Conservation (phyloP, 352 stramenopile genomes). For the Globisporangium parvum region DNA sequence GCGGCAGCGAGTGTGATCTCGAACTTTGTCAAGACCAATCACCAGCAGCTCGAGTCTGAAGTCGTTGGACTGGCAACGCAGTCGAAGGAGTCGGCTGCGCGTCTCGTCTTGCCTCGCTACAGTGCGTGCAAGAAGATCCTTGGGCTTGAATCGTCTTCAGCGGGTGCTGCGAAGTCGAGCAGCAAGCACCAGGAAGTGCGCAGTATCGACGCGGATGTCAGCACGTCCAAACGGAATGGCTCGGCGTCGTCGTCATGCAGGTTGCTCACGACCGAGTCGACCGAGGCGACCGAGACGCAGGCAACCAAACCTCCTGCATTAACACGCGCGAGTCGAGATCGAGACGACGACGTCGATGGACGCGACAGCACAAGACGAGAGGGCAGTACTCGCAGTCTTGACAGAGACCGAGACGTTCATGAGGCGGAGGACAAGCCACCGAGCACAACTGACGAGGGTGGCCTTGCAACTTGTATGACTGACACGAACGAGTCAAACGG, state of each 20-base stretch:
- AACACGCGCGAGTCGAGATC: not conserved
- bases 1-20: slow-evolving; percentile 26
- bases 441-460: too few species aligned
- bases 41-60: slow-evolving; percentile 31
- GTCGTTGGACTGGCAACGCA: slow-evolving; percentile 27
- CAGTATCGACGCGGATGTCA: not conserved
- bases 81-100: slow-evolving; percentile 31
- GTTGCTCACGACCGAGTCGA: not conserved
- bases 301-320: not conserved
- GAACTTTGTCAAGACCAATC: slow-evolving; percentile 34
- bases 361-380: not conserved
- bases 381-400: too few species aligned
- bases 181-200: not conserved
- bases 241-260: slow-evolving; percentile 6
- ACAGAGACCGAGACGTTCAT: too few species aligned
- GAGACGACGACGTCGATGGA: not conserved
- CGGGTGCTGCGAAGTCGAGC: not conserved
- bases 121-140: slow-evolving; percentile 29
- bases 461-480: too few species aligned
- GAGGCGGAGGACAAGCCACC: too few species aligned
- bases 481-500: too few species aligned
- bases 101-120: slow-evolving; percentile 28
- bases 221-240: not conserved
- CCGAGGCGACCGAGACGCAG: not conserved
- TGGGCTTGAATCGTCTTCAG: slow-evolving; percentile 3